Conservation (phyloP, 129 eudicot species). For the Flaveria ramosissima region DNA sequence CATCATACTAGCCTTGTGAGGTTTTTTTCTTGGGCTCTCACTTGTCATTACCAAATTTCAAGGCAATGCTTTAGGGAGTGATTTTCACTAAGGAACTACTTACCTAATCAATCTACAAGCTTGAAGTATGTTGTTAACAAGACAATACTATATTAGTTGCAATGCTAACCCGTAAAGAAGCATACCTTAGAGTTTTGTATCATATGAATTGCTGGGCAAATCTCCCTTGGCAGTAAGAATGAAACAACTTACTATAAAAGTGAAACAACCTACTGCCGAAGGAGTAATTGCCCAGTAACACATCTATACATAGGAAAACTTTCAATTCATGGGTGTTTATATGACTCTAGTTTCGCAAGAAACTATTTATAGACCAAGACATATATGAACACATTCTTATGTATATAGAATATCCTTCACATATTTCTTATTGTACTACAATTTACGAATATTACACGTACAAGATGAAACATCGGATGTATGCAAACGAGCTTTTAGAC, state of each 20-base stretch:
- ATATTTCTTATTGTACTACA: constrained; percentile 18
- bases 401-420: constrained; percentile 36
- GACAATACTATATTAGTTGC: neutral
- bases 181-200: constrained; percentile 10
- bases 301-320: constrained; percentile 11
- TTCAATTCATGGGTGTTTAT: neutral
- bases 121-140: neutral
- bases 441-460: neutral
- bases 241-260: too few species aligned
- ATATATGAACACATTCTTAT: constrained; percentile 12
- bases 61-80: too few species aligned
- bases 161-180: neutral
- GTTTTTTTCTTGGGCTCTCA: too few species aligned
- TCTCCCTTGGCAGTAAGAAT: constrained; percentile 42
- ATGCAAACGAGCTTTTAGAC: constrained; percentile 1
- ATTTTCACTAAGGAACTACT: too few species aligned
- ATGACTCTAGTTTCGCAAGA: neutral
- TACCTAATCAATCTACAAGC: too few species aligned
- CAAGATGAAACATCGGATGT: constrained; percentile 6
- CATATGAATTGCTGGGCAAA: constrained; percentile 38
- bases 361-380: constrained; percentile 26
- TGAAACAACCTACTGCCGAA: constrained; percentile 27
- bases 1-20: too few species aligned
- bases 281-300: constrained; percentile 36
- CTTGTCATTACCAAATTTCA: too few species aligned